Evolutionary conservation across 1,284 basidiomycete genomes (phyloP), one percentile per base, ranked within the genome.

Genomic region (Cystobasidium pallidum): DNA sequence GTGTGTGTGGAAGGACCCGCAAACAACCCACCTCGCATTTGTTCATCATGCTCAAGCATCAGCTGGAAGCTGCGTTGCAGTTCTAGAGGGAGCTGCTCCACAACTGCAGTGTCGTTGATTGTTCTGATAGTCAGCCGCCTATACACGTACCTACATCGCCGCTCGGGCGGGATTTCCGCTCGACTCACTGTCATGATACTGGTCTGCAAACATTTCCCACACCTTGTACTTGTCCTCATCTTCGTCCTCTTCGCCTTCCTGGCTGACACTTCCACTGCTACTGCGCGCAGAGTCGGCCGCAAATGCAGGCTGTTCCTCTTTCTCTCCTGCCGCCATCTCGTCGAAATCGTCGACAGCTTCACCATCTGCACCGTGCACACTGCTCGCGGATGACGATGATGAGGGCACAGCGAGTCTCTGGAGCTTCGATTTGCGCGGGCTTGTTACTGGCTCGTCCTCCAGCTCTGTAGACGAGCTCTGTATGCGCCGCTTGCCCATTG

Each of bases 131-230:
- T 66, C 64, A 41, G 52, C 51, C 32, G 21, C 36, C 30, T 21
- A 3, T 39, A 41, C 66, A 57, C n/a, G n/a, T n/a, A n/a, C n/a
- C n/a, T n/a, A n/a, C n/a, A n/a, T n/a, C n/a, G n/a, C n/a, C n/a
- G n/a, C n/a, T n/a, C n/a, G n/a, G n/a, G n/a, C n/a, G n/a, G n/a
- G n/a, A n/a, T n/a, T n/a, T n/a, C n/a, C n/a, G n/a, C n/a, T n/a
- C n/a, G n/a, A 73, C 76, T 39, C 8, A 74, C 77, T 76, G 72
- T 78, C 77, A 61, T 76, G 76, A 39, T 77, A 78, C 49, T 78
- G 76, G 11, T 75, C 77, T 32, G 66, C 57, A 30, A 78, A 61
- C 65, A 70, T 54, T 15, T 78, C 77, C 66, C 72, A 78, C 34
- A 75, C 63, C 49, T 74, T 54, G 41, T 52, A 61, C 52, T 63